These are phyloP conservation scores for Peronospora destructor DNA, from an alignment of 352 stramenopile species.

Conservation along the genomic window DNA sequence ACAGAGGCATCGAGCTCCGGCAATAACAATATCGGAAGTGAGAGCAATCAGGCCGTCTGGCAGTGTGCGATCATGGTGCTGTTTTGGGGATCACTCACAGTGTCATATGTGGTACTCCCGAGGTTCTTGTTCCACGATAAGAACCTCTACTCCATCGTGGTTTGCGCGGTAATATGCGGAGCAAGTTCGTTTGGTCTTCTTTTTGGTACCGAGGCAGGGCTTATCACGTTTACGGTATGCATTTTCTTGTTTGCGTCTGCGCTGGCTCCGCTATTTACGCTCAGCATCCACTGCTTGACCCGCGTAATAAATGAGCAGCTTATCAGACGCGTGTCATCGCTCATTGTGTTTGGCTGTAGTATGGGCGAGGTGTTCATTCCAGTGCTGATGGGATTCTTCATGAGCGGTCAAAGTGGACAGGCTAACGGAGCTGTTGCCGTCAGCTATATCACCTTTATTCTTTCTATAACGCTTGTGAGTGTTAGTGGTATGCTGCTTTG, in stretches of 20 bases:
- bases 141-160: slow-evolving; percentile 72
- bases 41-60: slow-evolving; percentile 37
- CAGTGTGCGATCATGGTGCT: slow-evolving; percentile 62
- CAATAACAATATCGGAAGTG: slow-evolving; percentile 10
- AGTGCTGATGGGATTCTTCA: slow-evolving; percentile 85
- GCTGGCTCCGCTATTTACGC: slow-evolving; percentile 71
- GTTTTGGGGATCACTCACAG: slow-evolving; percentile 64
- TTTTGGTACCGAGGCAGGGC: slow-evolving; percentile 48
- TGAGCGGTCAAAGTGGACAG: slow-evolving; percentile 72
- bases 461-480: slow-evolving; percentile 61
- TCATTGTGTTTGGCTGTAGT: slow-evolving; percentile 80
- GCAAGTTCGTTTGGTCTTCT: slow-evolving; percentile 61
- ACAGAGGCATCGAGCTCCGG: slow-evolving; percentile 10
- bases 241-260: slow-evolving; percentile 57
- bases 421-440: slow-evolving; percentile 64
- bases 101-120: slow-evolving; percentile 72
- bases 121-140: slow-evolving; percentile 71
- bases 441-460: slow-evolving; percentile 75
- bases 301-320: slow-evolving; percentile 76
- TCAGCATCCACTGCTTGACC: slow-evolving; percentile 79
- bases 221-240: slow-evolving; percentile 46
- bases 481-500: slow-evolving; percentile 60
- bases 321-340: slow-evolving; percentile 67
- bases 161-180: slow-evolving; percentile 57
- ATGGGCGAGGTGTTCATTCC: slow-evolving; percentile 81